Percentiles rank a stretch among this genome's conserved stretches.
Conservation (phyloP, 1,139 yeast genomes). For the Lodderomyces margitis region DNA sequence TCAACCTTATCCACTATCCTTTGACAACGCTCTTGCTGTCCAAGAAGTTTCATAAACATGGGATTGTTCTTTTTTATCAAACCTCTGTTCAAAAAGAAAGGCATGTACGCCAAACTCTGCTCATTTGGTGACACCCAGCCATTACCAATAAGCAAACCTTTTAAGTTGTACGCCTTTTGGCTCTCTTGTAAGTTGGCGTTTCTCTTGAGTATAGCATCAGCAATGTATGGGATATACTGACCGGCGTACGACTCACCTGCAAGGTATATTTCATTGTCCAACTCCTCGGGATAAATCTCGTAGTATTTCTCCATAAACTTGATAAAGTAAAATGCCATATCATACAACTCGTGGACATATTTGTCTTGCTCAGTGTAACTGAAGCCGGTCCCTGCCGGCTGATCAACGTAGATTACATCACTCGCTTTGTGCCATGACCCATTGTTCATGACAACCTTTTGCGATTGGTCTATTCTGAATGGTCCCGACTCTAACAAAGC, state of each 20-base stretch:
- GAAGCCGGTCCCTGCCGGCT: constrained; percentile 94
- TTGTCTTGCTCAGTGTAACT: constrained; percentile 48
- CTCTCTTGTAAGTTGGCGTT: constrained; percentile 32
- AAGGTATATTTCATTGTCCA: constrained; percentile 60
- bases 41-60: constrained; percentile 38
- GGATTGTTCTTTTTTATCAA: constrained; percentile 46
- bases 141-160: constrained; percentile 82
- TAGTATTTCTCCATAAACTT: constrained; percentile 66
- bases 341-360: constrained; percentile 58
- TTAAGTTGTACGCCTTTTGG: constrained; percentile 40
- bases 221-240: constrained; percentile 89
- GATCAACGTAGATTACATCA: constrained; percentile 84
- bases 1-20: constrained; percentile 40
- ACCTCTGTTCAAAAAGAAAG: constrained; percentile 62
- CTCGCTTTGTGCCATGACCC: constrained; percentile 88
- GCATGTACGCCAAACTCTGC: constrained; percentile 80
- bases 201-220: constrained; percentile 54
- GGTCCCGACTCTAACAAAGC: constrained; percentile 95
- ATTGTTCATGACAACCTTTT: constrained; percentile 50
- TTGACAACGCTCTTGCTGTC: constrained; percentile 64
- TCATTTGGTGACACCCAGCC: constrained; percentile 94
- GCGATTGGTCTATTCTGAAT: constrained; percentile 53
- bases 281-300: constrained; percentile 72
- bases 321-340: constrained; percentile 60
- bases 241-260: constrained; percentile 99